These are phyloP conservation scores for Polyplosphaeria fusca DNA, from an alignment of 495 filamentous ascomycete species.

Conservation along the genomic window DNA sequence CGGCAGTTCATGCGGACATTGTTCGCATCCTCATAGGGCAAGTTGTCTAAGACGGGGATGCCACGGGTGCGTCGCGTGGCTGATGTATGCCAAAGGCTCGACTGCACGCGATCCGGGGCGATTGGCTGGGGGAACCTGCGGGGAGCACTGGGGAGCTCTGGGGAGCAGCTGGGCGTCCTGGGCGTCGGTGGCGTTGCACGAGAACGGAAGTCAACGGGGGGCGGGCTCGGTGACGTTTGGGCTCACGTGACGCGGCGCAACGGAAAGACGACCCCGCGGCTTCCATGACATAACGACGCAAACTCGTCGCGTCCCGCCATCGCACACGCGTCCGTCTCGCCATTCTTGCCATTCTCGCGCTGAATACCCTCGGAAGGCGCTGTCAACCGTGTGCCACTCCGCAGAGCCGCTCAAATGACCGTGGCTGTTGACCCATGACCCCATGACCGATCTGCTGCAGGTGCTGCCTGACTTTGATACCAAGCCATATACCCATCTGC, in stretches of 20 bases:
- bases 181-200: neutral
- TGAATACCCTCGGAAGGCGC: neutral
- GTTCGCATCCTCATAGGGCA: constrained; percentile 3
- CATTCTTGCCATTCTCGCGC: neutral
- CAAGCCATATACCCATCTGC: constrained; percentile 64
- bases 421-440: constrained; percentile 57
- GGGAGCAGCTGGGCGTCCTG: neutral
- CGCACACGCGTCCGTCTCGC: neutral
- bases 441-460: constrained; percentile 83
- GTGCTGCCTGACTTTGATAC: constrained; percentile 78
- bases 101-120: constrained; percentile 7
- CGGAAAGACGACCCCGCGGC: neutral
- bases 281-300: neutral
- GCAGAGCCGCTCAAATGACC: constrained; percentile 34
- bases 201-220: neutral
- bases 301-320: neutral
- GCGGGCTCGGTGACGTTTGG: constrained; percentile 2
- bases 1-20: constrained; percentile 17
- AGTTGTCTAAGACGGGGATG: too few species aligned
- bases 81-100: constrained; percentile 4
- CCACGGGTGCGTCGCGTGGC: neutral
- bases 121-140: constrained; percentile 12
- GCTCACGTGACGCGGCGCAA: constrained; percentile 8
- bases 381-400: constrained; percentile 23
- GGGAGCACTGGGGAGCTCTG: constrained; percentile 9